Percentiles rank a stretch among this genome's conserved stretches.
Conservation (phyloP, 2,329 filamentous ascomycete genomes). For the Diaporthe eres region DNA sequence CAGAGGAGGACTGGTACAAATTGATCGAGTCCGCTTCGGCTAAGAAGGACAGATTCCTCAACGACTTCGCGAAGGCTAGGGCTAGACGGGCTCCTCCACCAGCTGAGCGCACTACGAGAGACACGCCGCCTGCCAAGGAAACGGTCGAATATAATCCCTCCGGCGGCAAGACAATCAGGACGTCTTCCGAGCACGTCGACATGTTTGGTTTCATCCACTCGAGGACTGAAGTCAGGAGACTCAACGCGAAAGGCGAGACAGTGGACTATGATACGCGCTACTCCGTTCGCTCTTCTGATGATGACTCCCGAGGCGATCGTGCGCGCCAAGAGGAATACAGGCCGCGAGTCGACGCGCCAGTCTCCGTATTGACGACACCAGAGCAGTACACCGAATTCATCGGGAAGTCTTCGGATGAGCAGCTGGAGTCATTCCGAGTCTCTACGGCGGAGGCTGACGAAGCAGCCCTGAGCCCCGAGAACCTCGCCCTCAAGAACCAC, state of each 20-base stretch:
- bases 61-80: constrained; percentile 56
- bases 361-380: background rate
- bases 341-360: background rate
- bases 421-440: background rate
- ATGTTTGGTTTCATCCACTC: constrained; percentile 58
- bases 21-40: constrained; percentile 55
- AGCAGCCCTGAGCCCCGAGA: background rate
- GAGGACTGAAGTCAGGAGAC: constrained; percentile 56
- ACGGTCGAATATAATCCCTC: constrained; percentile 40
- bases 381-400: background rate
- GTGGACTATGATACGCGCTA: constrained; percentile 56
- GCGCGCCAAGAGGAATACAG: background rate
- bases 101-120: constrained; percentile 19
- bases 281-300: constrained; percentile 42
- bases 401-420: constrained; percentile 2
- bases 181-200: constrained; percentile 60
- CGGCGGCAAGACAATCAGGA: constrained; percentile 52
- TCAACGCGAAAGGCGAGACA: constrained; percentile 59
- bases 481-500: background rate
- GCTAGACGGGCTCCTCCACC: constrained; percentile 17
- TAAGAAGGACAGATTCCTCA: constrained; percentile 56
- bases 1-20: constrained; percentile 60
- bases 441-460: background rate
- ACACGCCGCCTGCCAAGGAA: constrained; percentile 34
- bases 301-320: background rate